Conservation (phyloP, 345 rosid species). For the Linum trigynum region DNA sequence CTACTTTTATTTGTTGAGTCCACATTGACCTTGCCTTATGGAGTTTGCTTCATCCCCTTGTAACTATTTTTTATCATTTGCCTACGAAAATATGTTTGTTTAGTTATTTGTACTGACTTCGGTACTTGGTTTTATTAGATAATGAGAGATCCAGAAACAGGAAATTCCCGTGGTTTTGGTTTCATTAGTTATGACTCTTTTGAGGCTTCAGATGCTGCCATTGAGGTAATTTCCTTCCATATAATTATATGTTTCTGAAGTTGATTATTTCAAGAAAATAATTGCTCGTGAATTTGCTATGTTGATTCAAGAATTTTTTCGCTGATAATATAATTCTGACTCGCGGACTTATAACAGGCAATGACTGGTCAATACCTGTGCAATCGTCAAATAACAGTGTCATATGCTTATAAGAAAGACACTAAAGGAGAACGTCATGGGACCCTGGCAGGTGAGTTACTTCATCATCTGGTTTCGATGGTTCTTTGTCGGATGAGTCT, state of each 20-base stretch:
- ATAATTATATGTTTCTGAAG: neutral
- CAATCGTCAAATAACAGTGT: slow-evolving; percentile 93
- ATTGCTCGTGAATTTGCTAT: neutral
- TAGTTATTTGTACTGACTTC: slow-evolving; percentile 14
- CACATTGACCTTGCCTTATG: too few species aligned
- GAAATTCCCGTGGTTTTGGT: slow-evolving; percentile 96
- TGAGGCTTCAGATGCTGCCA: slow-evolving; percentile 98
- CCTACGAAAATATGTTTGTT: neutral
- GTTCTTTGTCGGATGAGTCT: neutral
- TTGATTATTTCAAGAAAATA: neutral
- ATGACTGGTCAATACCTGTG: slow-evolving; percentile 96
- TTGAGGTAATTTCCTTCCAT: slow-evolving; percentile 51
- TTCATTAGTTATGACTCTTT: slow-evolving; percentile 98
- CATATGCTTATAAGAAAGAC: slow-evolving; percentile 96
- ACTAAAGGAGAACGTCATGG: slow-evolving; percentile 99
- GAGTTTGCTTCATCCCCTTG: neutral
- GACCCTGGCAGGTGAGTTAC: slow-evolving; percentile 80
- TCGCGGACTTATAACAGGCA: slow-evolving; percentile 36
- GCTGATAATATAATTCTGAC: neutral
- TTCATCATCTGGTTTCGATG: neutral
- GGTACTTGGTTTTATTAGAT: slow-evolving; percentile 36
- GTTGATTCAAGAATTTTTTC: slow-evolving; percentile 8
- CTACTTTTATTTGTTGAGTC: too few species aligned
- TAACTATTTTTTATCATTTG: neutral
- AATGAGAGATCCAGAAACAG: slow-evolving; percentile 98